Conservation (phyloP, 129 eudicot species). For the Deinandra increscens region DNA sequence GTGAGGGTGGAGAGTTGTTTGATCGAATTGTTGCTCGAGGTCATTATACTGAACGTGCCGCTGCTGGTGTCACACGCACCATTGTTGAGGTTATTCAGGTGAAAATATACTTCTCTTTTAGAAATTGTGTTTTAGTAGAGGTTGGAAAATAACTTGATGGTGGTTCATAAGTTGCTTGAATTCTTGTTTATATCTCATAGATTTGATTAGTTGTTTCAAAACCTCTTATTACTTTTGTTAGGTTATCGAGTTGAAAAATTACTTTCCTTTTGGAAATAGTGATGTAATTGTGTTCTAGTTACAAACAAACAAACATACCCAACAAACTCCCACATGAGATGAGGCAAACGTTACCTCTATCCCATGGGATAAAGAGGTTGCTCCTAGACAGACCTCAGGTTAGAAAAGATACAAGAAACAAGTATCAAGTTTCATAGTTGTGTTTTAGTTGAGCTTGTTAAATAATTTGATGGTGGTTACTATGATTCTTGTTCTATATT, state of each 20-base stretch:
- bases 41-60: conserved; percentile 89
- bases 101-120: conserved; percentile 19
- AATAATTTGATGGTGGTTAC: conserved; percentile 1
- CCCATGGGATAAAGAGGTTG: no score
- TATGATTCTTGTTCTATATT: conserved; percentile 5
- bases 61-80: conserved; percentile 75
- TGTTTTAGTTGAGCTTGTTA: conserved; percentile 12
- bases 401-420: no score
- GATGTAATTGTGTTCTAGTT: conserved; percentile 9
- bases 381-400: no score
- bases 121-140: conserved; percentile 12
- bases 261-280: background rate
- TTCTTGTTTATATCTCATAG: conserved; percentile 14
- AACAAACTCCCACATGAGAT: no score
- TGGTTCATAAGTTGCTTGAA: conserved; percentile 1
- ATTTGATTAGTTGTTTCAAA: conserved; percentile 2
- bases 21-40: conserved; percentile 93
- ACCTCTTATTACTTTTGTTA: background rate
- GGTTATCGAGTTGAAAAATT: background rate
- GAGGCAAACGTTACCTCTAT: no score
- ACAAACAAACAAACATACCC: no score
- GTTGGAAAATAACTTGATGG: background rate
- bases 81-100: conserved; percentile 92
- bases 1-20: conserved; percentile 90
- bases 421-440: background rate